Conservation (phyloP, 1,139 yeast species). For the Candida glucosophila region DNA sequence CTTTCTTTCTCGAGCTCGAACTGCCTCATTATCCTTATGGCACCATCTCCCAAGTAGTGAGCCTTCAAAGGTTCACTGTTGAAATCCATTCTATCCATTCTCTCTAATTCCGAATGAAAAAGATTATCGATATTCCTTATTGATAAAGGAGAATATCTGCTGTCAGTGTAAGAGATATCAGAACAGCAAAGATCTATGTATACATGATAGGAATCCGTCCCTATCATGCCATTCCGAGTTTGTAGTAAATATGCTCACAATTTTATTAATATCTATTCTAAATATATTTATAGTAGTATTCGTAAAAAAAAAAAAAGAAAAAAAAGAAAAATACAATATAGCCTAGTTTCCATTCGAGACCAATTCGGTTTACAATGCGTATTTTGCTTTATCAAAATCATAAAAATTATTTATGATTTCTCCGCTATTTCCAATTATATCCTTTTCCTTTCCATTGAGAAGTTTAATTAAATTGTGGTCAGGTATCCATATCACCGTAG, state of each 20-base stretch:
- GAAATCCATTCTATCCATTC: constrained; percentile 6
- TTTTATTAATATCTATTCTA: background rate
- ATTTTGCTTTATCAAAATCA: constrained; percentile 47
- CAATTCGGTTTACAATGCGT: constrained; percentile 13
- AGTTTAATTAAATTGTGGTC: constrained; percentile 59
- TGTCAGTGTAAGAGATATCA: constrained; percentile 13
- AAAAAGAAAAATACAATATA: background rate
- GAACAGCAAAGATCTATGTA: constrained; percentile 17
- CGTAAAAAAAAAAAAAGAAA: background rate
- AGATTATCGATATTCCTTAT: constrained; percentile 21
- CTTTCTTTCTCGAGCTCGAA: constrained; percentile 12
- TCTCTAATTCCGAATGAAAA: constrained; percentile 3
- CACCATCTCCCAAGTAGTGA: constrained; percentile 61
- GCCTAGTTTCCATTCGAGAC: background rate
- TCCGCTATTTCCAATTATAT: constrained; percentile 47
- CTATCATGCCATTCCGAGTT: constrained; percentile 21
- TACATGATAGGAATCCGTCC: constrained; percentile 36
- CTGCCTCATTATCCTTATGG: constrained; percentile 59
- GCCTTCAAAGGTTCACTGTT: constrained; percentile 46
- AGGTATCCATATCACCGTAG: constrained; percentile 87
- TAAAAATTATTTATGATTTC: constrained; percentile 44
- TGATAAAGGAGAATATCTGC: constrained; percentile 24
- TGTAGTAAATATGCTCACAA: background rate
- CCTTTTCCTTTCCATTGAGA: constrained; percentile 34
- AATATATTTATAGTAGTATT: background rate